Evolutionary conservation across 2,329 filamentous ascomycete genomes (phyloP), one percentile per base, ranked within the genome.

Genomic region (Hawksworthiomyces lignivorus): DNA sequence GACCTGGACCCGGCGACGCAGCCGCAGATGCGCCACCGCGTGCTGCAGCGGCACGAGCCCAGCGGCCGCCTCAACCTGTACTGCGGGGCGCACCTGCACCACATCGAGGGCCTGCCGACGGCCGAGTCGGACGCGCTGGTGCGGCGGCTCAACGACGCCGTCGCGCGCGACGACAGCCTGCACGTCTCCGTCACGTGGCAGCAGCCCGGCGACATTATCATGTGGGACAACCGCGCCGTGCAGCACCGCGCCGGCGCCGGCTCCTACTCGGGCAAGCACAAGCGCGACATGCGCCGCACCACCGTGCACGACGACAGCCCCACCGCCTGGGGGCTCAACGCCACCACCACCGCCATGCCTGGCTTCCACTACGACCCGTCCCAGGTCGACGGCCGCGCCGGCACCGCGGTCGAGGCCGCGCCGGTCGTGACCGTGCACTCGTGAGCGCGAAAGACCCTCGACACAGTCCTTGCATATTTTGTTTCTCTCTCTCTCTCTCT

Each of bases 161-260:
- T 75, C 52, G 66, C 62, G 0, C 67, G 64, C 5, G 66, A 72
- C 56, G 54, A 62, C 1, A 68, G 69, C 51, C 72, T 72, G 49
- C 54, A 63, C 0, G 44, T 69, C 7, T 62, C 58, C 6, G 61
- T 77, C 4, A 54, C 60, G 30, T 80, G 73, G 74, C 48, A 67
- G 21, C 52, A 65, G 7, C 51, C 57, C 0, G 65, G 70, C 0
- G 75, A 79, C 51, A 35, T 79, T 43, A 54, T 79, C 14, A 62
- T 75, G 15, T 80, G 76, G 75, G 75, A 80, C 50, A 80, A 80
- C 52, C 70, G 70, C 0, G 67, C 63, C 36, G 69, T 72, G 14
- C 64, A 79, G 62, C 75, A 80, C 55, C 57, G 73, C 6, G 70
- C 72, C 0, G 65, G 62, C 2, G 59, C 61, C 1, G 73, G 73